These are phyloP conservation scores for Dioscorea dumetorum DNA, from an alignment of 106 monocot species.

Conservation along the genomic window DNA sequence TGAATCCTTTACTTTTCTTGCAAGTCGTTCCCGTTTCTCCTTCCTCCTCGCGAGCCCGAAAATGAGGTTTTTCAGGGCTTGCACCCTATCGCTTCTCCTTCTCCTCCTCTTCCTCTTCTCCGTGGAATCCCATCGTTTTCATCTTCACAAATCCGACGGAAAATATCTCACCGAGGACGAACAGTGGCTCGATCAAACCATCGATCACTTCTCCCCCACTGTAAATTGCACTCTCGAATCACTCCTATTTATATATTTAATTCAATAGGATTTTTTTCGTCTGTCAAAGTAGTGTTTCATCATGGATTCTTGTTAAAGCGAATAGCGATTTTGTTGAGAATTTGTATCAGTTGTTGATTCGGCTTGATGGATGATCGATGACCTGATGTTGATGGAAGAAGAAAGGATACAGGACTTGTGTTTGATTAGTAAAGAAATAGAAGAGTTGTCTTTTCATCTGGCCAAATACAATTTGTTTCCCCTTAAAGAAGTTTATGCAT, in stretches of 20 bases:
- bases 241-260: neutral
- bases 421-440: too few relatives aligned
- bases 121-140: constrained; percentile 28
- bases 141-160: constrained; percentile 15
- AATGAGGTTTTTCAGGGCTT: neutral
- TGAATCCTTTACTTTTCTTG: neutral
- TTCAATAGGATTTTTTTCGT: neutral
- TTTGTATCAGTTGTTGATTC: too few relatives aligned
- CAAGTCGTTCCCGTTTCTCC: neutral
- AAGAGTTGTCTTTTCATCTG: too few relatives aligned
- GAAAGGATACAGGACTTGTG: too few relatives aligned
- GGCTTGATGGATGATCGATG: too few relatives aligned
- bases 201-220: constrained; percentile 92
- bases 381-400: too few relatives aligned
- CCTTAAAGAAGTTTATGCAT: too few relatives aligned
- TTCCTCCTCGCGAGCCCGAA: neutral
- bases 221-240: constrained; percentile 16
- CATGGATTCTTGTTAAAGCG: too few relatives aligned
- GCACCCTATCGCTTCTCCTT: constrained; percentile 6
- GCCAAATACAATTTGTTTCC: too few relatives aligned
- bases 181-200: constrained; percentile 82
- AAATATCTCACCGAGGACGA: constrained; percentile 67
- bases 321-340: too few relatives aligned
- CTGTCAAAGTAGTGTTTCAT: too few relatives aligned
- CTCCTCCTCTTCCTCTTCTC: constrained; percentile 7